Percentiles rank a stretch among this genome's conserved stretches.
phyloP scores from a whole-genome alignment of 208 protist species.

The Trypanosoma congolense region DNA sequence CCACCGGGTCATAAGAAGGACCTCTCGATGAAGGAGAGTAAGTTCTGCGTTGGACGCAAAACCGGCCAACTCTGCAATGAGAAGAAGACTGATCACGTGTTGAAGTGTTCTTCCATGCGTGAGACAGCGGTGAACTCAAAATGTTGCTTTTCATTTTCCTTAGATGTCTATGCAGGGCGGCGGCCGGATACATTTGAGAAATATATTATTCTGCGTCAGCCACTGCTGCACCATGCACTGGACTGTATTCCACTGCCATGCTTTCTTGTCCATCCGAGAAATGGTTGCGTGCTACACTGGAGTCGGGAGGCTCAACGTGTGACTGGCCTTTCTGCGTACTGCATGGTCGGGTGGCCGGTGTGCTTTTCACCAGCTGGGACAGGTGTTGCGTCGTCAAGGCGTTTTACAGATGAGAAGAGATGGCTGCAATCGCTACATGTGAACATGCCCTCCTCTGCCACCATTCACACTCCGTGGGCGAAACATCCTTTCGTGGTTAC shows the following conservation, averaged over 20 bases:
- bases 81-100: background rate
- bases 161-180: constrained; percentile 48
- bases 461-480: background rate
- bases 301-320: constrained; percentile 29
- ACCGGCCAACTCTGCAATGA: background rate
- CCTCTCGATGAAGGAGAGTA: too few relatives aligned
- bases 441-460: background rate
- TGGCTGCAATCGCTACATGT: background rate
- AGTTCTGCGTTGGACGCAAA: too few relatives aligned
- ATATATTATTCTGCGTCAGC: constrained; percentile 45
- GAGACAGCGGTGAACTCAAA: background rate
- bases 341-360: constrained; percentile 44
- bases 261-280: constrained; percentile 55
- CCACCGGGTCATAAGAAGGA: background rate
- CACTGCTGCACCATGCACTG: constrained; percentile 49
- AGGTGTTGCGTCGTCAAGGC: background rate
- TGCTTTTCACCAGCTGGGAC: constrained; percentile 6
- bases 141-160: constrained; percentile 23
- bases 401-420: background rate
- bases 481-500: background rate
- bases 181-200: background rate
- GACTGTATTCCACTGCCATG: constrained; percentile 57
- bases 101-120: background rate
- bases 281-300: constrained; percentile 58
- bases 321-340: constrained; percentile 34